Conservation (phyloP, 306 rosid species). For the Acacia crassicarpa region DNA sequence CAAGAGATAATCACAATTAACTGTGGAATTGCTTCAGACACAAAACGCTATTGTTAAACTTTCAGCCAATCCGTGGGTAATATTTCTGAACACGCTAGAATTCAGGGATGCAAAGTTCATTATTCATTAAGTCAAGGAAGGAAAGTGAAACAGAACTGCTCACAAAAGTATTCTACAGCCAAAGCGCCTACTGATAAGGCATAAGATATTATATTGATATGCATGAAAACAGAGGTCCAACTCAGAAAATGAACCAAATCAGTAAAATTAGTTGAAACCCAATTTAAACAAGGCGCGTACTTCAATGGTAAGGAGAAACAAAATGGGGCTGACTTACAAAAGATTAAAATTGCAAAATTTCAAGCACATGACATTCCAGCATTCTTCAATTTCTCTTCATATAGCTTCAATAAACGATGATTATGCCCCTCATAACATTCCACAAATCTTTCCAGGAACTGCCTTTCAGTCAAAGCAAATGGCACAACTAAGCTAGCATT, state of each 20-base stretch:
- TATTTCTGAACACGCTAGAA: not conserved
- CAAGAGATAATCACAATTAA: not conserved
- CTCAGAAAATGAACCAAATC: not conserved
- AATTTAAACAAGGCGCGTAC: not conserved
- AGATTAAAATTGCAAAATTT: not conserved
- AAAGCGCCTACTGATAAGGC: not conserved
- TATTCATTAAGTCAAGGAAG: not conserved
- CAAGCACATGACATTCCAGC: not conserved
- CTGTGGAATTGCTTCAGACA: not conserved
- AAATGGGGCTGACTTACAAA: not conserved
- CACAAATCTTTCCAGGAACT: constrained; percentile 36
- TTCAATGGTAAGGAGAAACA: not conserved
- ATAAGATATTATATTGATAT: not conserved
- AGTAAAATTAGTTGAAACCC: not conserved
- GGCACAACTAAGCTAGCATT: not conserved
- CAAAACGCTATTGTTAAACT: not conserved
- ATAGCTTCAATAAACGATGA: constrained; percentile 24
- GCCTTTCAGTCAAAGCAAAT: not conserved
- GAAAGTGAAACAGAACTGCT: not conserved
- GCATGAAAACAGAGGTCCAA: not conserved
- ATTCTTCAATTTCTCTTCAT: not conserved
- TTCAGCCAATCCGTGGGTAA: not conserved
- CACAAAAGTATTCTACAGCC: not conserved
- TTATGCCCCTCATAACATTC: not conserved
- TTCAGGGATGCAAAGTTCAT: not conserved